Conservation (phyloP, 306 rosid species). For the Castanea sativa region DNA sequence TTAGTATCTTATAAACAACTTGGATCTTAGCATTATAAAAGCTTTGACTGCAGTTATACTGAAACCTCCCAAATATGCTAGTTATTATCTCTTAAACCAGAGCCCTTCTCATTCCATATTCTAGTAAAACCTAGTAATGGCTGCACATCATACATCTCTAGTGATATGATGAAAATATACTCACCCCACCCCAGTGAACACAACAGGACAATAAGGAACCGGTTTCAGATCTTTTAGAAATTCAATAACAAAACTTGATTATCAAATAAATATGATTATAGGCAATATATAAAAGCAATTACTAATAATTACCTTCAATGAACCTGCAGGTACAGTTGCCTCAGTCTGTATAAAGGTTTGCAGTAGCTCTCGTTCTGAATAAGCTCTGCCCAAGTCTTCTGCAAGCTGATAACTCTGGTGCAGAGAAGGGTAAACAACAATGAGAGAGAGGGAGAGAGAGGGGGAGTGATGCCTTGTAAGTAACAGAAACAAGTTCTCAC, state of each 20-base stretch:
- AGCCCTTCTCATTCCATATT: background rate
- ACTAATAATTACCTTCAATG: conserved; percentile 56
- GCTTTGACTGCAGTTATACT: background rate
- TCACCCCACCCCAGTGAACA: background rate
- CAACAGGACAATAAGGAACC: background rate
- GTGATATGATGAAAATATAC: background rate
- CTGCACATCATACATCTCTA: background rate
- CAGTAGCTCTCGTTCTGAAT: conserved; percentile 65
- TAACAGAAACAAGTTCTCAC: conserved; percentile 41
- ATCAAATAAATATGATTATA: background rate
- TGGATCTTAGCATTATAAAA: background rate
- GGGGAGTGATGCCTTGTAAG: background rate
- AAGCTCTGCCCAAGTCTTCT: conserved; percentile 86
- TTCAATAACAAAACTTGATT: background rate
- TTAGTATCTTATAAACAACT: background rate
- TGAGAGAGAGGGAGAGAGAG: conserved; percentile 5
- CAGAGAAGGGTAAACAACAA: conserved; percentile 19
- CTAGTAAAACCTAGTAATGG: too few species aligned
- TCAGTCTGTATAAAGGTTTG: conserved; percentile 62
- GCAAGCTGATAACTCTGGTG: conserved; percentile 83
- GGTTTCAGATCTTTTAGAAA: background rate
- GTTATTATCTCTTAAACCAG: background rate
- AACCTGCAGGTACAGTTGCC: conserved; percentile 50
- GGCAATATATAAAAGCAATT: background rate
- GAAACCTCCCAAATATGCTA: background rate